Base-by-base conservation (phyloP, 2,329 filamentous ascomycete species). In the Botrytis fragariae region DNA sequence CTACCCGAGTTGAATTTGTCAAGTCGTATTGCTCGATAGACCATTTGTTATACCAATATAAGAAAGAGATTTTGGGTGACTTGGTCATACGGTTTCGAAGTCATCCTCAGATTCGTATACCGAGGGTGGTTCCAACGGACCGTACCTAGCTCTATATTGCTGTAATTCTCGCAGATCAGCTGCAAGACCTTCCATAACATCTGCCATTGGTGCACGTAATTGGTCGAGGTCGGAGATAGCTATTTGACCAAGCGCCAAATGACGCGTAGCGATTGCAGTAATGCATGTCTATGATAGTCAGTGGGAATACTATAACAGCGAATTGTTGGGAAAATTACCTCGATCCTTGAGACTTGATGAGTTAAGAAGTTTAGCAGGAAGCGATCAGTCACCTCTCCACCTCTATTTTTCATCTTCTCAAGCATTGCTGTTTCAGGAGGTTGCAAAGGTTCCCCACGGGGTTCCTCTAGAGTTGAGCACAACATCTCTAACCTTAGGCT, bases 271-370 rank as follows among this genome's bases (percentile, higher is more conserved):
- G 69, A 98, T 87, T 0, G 93, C 94, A 45, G 92, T 92, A 77
- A 95, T 88, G 80, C 93, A 96, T 69, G 93, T 91, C 94, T 97
- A 64, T 14, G 37, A 39, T n/a, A 57, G 77, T 71, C 57, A 76
- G 74, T 44, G 72, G 72, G 57, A 20, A 71, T 81, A 77, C 59
- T 71, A 59, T 77, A 35, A 20, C 22, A 45, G 16, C 22, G 12
- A 8, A 10, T n/a, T 60, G 20, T 62, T 25, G n/a, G 74, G 82
- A 77, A 83, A 72, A 75, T 74, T 86, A 97, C 94, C 90, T 99
- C 96, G 81, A 99, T 97, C 79, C 96, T 90, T 81, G 93, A 95
- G 78, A 99, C 92, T 86, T 98, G 94, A 81, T 98, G 95, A 81
- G 97, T 95, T 82, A 98, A 88, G 79, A 99, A 94, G 79, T 93